Evolutionary conservation across 2,329 filamentous ascomycete species (phyloP).

Genomic region (Hypoxylon sp.): DNA sequence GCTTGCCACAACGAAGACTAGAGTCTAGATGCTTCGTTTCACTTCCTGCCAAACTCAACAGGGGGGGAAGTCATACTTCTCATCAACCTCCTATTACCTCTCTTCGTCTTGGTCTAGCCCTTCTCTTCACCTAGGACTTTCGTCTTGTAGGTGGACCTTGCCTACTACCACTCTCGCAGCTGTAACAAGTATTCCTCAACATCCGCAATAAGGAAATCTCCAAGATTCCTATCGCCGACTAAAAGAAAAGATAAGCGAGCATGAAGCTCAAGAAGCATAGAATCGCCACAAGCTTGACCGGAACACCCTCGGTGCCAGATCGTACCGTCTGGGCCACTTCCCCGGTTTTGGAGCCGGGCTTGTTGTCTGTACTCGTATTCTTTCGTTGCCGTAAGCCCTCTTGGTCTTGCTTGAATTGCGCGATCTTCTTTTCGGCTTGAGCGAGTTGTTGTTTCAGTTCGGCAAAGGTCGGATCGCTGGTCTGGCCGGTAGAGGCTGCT

Average conservation of each 20-base stretch:
- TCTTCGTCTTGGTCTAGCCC: slow-evolving; percentile 23
- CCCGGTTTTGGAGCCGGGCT: slow-evolving; percentile 57
- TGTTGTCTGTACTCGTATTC: slow-evolving; percentile 69
- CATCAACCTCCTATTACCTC: slow-evolving; percentile 28
- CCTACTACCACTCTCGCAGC: slow-evolving; percentile 13
- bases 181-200: slow-evolving; percentile 15
- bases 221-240: slow-evolving; percentile 51
- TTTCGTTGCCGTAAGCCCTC: slow-evolving; percentile 86
- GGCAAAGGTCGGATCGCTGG: slow-evolving; percentile 62
- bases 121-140: slow-evolving; percentile 10
- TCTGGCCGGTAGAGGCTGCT: slow-evolving; percentile 64
- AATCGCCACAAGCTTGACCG: slow-evolving; percentile 85
- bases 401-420: slow-evolving; percentile 75
- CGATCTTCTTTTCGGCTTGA: slow-evolving; percentile 81
- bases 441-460: slow-evolving; percentile 81
- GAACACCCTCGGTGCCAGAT: slow-evolving; percentile 80
- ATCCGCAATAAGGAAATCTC: slow-evolving; percentile 22
- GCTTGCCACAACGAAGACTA: slow-evolving; percentile 36
- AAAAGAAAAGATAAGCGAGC: slow-evolving; percentile 97
- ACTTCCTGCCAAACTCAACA: slow-evolving; percentile 19
- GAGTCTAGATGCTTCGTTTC: slow-evolving; percentile 34
- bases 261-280: slow-evolving; percentile 93
- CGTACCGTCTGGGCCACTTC: slow-evolving; percentile 69
- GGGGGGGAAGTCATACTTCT: slow-evolving; percentile 2
- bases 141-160: slow-evolving; percentile 13